phyloP scores from a whole-genome alignment of 257 asterid genomes.

The Solanum chiquidenum region DNA sequence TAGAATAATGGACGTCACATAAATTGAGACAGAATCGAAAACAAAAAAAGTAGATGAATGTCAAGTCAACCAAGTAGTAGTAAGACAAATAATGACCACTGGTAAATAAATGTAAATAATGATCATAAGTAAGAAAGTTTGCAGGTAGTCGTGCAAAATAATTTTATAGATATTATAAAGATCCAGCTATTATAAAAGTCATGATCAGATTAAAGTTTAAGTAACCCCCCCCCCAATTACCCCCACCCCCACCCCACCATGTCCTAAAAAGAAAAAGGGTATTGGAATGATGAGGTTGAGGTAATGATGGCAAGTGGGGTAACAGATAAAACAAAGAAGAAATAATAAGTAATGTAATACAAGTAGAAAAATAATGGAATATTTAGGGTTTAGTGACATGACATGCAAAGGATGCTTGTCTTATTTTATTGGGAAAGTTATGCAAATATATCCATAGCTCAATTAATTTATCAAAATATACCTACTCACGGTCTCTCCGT shows the following conservation, averaged over 20 bases:
- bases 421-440: neutral
- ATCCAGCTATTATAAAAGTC: neutral
- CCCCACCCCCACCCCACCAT: neutral
- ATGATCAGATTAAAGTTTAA: neutral
- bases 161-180: neutral
- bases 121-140: slow-evolving; percentile 20
- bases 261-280: neutral
- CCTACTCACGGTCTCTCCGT: rapidly evolving
- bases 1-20: neutral
- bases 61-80: slow-evolving; percentile 11
- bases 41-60: neutral
- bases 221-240: neutral
- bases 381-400: slow-evolving; percentile 12
- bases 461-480: neutral
- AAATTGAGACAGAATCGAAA: neutral
- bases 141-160: neutral
- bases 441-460: neutral
- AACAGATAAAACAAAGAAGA: neutral
- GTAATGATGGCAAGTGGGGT: slow-evolving; percentile 16
- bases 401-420: slow-evolving; percentile 7
- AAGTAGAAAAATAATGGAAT: slow-evolving; percentile 2
- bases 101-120: slow-evolving; percentile 6
- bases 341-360: neutral
- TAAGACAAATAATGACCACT: slow-evolving; percentile 11
- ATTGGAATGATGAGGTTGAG: slow-evolving; percentile 9